Evolutionary conservation across 2,329 filamentous ascomycete species (phyloP), one percentile per base, ranked within the genome.

Genomic region (Aspergillus felis): DNA sequence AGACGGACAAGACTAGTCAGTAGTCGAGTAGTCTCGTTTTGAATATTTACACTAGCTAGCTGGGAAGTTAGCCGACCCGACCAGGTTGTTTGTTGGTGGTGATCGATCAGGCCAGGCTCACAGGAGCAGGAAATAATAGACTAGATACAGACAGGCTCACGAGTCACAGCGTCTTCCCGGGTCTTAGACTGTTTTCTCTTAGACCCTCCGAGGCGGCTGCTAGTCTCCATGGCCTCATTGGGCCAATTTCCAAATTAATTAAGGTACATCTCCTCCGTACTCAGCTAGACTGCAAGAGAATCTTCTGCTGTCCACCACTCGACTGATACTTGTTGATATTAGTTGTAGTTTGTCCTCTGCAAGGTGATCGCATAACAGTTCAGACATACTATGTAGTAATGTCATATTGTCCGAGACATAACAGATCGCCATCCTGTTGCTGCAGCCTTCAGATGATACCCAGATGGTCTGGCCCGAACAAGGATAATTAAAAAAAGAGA

Each of bases 101-200:
- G 29, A 55, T 56, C 53, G 53, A 57, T 60, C 57, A 58, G 58
- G 56, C 55, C 58, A 57, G 60, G 49, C 53, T 56, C 28, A 10
- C 28, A 29, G 58, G 54, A 59, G 59, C 57, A 59, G 41, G 56
- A 35, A 51, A 58, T 53, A 28, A 52, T 32, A 38, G n/a, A 29
- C 4, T 14, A 5, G 12, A 14, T 32, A 6, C 10, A 32, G 12
- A 32, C 29, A 32, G 29, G 28, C 28, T 29, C 28, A 29, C 29
- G 29, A 32, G 28, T 29, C 32, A 35, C 32, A 35, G 14, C 32
- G 32, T 35, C 14, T 14, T 35, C 32, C 14, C 12, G 12, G 32
- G 32, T 35, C 32, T 35, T 42, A 56, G 57, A 38, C 32, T 38
- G 32, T 38, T 38, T 38, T 38, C 14, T 59, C 57, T 61, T 59